These are phyloP conservation scores for Bjerkandera adusta DNA, from an alignment of 1,284 basidiomycete genomes.

Conservation along the genomic window DNA sequence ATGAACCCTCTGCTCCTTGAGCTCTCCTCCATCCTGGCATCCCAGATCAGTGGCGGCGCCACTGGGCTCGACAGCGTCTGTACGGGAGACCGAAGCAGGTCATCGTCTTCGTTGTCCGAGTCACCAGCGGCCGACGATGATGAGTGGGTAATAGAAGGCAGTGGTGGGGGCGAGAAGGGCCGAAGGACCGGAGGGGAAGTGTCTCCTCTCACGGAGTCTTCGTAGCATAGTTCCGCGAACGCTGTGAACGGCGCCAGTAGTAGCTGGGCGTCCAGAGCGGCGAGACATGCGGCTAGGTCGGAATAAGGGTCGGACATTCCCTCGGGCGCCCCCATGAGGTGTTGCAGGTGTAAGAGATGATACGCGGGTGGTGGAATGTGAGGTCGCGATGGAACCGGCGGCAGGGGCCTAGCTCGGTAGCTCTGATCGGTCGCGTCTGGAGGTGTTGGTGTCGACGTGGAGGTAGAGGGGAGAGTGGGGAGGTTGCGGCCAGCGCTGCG, in stretches of 20 bases:
- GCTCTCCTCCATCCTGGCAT: slow-evolving; percentile 2
- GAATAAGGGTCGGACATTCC: slow-evolving; percentile 1
- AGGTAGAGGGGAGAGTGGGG: slow-evolving; percentile 6
- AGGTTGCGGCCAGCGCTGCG: not conserved
- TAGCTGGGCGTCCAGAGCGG: slow-evolving; percentile 7
- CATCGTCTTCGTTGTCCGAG: slow-evolving; percentile 6
- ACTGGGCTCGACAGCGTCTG: slow-evolving; percentile 2
- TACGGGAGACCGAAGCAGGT: not conserved
- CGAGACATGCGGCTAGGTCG: slow-evolving; percentile 6
- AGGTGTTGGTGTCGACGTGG: slow-evolving; percentile 6
- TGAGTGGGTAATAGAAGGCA: not conserved
- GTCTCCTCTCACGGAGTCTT: slow-evolving; percentile 12
- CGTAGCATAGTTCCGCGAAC: slow-evolving; percentile 15
- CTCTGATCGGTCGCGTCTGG: slow-evolving; percentile 2
- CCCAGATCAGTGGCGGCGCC: slow-evolving; percentile 5
- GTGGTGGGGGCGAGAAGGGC: slow-evolving; percentile 7
- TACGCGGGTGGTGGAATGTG: slow-evolving; percentile 11
- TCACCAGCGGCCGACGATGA: not conserved
- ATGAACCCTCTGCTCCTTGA: not conserved
- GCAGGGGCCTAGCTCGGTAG: slow-evolving; percentile 3
- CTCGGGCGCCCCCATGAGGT: slow-evolving; percentile 1
- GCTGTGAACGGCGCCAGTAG: slow-evolving; percentile 8
- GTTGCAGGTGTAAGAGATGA: slow-evolving; percentile 16
- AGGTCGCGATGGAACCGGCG: not conserved
- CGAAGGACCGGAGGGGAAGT: slow-evolving; percentile 5